phyloP scores from a whole-genome alignment of 495 filamentous ascomycete genomes.

The Durotheca rogersii region DNA sequence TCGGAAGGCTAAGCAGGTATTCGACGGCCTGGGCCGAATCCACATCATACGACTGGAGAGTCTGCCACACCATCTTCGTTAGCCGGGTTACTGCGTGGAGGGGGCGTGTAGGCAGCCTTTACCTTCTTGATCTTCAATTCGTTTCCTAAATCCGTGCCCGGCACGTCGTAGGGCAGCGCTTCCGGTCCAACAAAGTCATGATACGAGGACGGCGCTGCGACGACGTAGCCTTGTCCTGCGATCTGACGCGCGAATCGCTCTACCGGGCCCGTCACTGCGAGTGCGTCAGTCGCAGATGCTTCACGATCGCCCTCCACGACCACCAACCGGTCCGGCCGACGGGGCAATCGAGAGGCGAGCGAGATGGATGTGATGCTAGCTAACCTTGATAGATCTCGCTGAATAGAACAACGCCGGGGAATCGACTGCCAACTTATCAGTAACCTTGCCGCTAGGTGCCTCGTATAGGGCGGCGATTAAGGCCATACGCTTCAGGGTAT shows the following conservation, averaged over 20 bases:
- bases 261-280: conserved; percentile 85
- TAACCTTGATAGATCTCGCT: conserved; percentile 92
- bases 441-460: conserved; percentile 17
- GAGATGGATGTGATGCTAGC: conserved; percentile 44
- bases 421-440: conserved; percentile 53
- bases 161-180: conserved; percentile 79
- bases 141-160: conserved; percentile 87
- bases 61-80: conserved; percentile 46
- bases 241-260: conserved; percentile 90
- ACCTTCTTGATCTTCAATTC: conserved; percentile 80
- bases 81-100: conserved; percentile 9
- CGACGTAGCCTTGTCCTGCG: conserved; percentile 90
- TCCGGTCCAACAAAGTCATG: conserved; percentile 91
- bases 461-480: conserved; percentile 3
- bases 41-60: conserved; percentile 84
- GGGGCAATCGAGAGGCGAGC: too few relatives aligned
- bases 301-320: too few relatives aligned
- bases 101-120: conserved; percentile 7
- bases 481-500: conserved; percentile 72
- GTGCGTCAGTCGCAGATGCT: conserved; percentile 3
- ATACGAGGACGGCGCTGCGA: conserved; percentile 84
- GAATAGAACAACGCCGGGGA: conserved; percentile 88
- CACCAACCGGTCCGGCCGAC: too few relatives aligned
- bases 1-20: conserved; percentile 69
- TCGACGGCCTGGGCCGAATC: conserved; percentile 75